Evolutionary conservation across 768 basidiomycete genomes (phyloP).

Genomic region (Naganishia kalamii): DNA sequence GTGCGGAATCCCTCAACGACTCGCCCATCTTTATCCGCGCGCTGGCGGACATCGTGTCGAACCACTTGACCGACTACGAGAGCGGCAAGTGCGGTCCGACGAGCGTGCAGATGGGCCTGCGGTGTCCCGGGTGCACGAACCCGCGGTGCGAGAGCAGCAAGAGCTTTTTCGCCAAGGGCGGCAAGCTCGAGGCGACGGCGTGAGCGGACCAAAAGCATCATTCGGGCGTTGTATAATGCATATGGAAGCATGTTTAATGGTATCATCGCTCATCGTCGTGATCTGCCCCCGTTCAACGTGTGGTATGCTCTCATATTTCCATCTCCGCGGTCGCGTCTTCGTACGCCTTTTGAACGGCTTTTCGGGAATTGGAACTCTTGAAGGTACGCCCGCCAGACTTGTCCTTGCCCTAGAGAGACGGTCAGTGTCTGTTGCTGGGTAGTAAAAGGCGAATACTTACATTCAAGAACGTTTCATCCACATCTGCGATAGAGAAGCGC

Average conservation of each 20-base stretch:
- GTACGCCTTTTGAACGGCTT: conserved; percentile 60
- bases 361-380: conserved; percentile 54
- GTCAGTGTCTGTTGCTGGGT: neutral
- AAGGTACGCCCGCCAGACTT: conserved; percentile 55
- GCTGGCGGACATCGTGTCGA: conserved; percentile 78
- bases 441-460: conserved; percentile 27
- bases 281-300: neutral
- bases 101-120: conserved; percentile 71
- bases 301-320: neutral
- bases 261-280: neutral
- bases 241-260: no score
- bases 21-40: conserved; percentile 94
- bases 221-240: no score
- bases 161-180: conserved; percentile 78
- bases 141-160: conserved; percentile 80
- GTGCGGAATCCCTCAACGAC: conserved; percentile 86
- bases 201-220: no score
- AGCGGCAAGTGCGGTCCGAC: conserved; percentile 58
- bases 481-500: conserved; percentile 47
- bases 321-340: conserved; percentile 9
- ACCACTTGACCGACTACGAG: conserved; percentile 64
- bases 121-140: conserved; percentile 92
- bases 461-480: conserved; percentile 62
- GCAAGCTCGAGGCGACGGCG: conserved; percentile 38
- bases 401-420: conserved; percentile 34